phyloP scores from a whole-genome alignment of 2,329 filamentous ascomycete genomes.

The Xylariaceae sp. region DNA sequence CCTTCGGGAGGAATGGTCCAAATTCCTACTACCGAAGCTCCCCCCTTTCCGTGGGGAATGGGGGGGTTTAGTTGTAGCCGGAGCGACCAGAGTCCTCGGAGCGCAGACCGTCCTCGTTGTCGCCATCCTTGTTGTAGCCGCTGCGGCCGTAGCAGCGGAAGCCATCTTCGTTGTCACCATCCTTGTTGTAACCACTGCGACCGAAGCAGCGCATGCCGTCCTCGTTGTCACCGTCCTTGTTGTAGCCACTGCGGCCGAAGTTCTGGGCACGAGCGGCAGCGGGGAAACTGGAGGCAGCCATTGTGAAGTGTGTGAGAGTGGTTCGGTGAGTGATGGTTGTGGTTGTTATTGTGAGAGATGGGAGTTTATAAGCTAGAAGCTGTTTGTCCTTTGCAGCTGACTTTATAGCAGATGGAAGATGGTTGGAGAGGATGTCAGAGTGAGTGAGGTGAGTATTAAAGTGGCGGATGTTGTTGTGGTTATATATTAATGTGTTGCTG shows the following conservation, averaged over 20 bases:
- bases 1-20: slow-evolving; percentile 11
- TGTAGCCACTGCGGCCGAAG: slow-evolving; percentile 45
- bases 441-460: slow-evolving; percentile 1
- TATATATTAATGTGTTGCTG: neutral
- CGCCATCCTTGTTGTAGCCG: slow-evolving; percentile 28
- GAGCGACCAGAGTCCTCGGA: slow-evolving; percentile 18
- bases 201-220: slow-evolving; percentile 34
- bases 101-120: slow-evolving; percentile 18
- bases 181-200: slow-evolving; percentile 34
- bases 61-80: slow-evolving; percentile 19
- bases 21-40: neutral
- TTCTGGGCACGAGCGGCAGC: slow-evolving; percentile 31
- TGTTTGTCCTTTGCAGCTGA: slow-evolving; percentile 4
- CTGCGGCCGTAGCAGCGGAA: slow-evolving; percentile 26
- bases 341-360: neutral
- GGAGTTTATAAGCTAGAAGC: neutral
- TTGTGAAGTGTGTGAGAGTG: slow-evolving; percentile 25
- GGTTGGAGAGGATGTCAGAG: slow-evolving; percentile 1
- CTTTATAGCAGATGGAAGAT: neutral
- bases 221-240: slow-evolving; percentile 38
- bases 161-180: slow-evolving; percentile 26
- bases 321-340: slow-evolving; percentile 5
- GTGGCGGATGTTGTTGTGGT: neutral
- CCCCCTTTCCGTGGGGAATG: neutral
- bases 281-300: slow-evolving; percentile 33